These are phyloP conservation scores for Hypoxylon sp. DNA, from an alignment of 2,329 filamentous ascomycete species.

Conservation along the genomic window DNA sequence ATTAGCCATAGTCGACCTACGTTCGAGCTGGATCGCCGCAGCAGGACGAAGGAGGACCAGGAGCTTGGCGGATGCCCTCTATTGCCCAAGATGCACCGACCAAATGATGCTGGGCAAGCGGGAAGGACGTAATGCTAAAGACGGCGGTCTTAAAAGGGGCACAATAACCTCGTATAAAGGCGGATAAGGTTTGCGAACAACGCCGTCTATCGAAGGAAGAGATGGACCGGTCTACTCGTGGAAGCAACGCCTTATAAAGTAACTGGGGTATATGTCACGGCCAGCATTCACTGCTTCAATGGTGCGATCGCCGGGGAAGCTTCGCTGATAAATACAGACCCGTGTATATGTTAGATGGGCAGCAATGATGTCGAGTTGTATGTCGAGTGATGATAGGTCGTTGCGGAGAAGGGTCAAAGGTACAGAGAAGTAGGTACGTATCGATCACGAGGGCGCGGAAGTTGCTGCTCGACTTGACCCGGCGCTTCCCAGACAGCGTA, in stretches of 20 bases:
- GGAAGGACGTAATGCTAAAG: conserved; percentile 3
- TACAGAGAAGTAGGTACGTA: conserved; percentile 19
- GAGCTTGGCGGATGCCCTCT: conserved; percentile 25
- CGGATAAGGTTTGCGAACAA: conserved; percentile 15
- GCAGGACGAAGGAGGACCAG: conserved; percentile 23
- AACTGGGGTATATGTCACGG: conserved; percentile 24
- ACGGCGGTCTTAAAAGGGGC: not conserved
- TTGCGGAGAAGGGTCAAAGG: conserved; percentile 25
- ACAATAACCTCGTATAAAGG: not conserved
- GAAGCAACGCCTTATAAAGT: conserved; percentile 24
- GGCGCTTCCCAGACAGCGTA: conserved; percentile 8
- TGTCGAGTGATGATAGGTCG: conserved; percentile 38
- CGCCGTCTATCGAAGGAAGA: conserved; percentile 14
- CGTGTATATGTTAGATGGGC: conserved; percentile 31
- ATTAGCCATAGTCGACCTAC: conserved; percentile 59
- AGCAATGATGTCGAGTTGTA: conserved; percentile 32
- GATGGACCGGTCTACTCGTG: conserved; percentile 24
- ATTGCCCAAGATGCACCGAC: conserved; percentile 22
- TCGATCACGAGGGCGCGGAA: conserved; percentile 44
- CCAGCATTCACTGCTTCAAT: not conserved
- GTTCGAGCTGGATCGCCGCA: conserved; percentile 38
- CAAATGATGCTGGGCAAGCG: conserved; percentile 22
- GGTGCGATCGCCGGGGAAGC: not conserved
- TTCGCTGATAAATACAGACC: conserved; percentile 13
- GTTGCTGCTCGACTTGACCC: conserved; percentile 33